Base-by-base conservation (phyloP, 805 yeast genomes). In the Wickerhamiella kurtzmanii region DNA sequence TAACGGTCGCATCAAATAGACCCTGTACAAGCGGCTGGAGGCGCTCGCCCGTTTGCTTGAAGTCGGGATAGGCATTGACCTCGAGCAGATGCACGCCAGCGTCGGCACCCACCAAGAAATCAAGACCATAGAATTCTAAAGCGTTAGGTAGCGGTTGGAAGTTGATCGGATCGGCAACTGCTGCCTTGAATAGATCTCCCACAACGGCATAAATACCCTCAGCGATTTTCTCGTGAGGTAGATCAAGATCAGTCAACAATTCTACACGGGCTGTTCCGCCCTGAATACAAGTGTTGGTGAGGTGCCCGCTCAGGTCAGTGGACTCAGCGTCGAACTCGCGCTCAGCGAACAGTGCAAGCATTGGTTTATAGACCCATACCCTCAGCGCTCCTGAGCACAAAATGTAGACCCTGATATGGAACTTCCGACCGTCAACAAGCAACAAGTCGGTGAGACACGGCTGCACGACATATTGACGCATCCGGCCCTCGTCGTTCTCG, bases 251-350 rank as follows among this genome's bases (percentile, higher is more conserved):
- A 66, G 77, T 75, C 53, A 88, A 80, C 52, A 79, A 81, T 32
- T 73, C 76, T 25, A 88, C 96, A 4, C 62, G 57, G 4, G 62
- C 58, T 8, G 53, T 53, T 38, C 41, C 41, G 16, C 74, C 75
- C 63, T 89, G 97, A 35, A 87, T 64, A 66, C 98, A 92, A 0
- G 98, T 92, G 60, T 92, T 92, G 15, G 98, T 92, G 53, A 92
- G 70, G 61, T 92, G 98, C 1, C 92, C 86, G 1, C 69, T 69
- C 63, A 85, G 71, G 32, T 71, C 67, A 4, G 61, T 60, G 4
- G 57, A 50, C 21, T 60, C 62, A 2, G 62, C 53, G 4, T 55
- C 52, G 56, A 76, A 89, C 3, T 66, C 48, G 2, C 68, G 59
- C 8, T 74, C 74, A 11, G 96, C 85, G 67, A 92, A 89, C 42